These are phyloP conservation scores for Cordia subcordata DNA, from an alignment of 257 asterid genomes.

Conservation along the genomic window DNA sequence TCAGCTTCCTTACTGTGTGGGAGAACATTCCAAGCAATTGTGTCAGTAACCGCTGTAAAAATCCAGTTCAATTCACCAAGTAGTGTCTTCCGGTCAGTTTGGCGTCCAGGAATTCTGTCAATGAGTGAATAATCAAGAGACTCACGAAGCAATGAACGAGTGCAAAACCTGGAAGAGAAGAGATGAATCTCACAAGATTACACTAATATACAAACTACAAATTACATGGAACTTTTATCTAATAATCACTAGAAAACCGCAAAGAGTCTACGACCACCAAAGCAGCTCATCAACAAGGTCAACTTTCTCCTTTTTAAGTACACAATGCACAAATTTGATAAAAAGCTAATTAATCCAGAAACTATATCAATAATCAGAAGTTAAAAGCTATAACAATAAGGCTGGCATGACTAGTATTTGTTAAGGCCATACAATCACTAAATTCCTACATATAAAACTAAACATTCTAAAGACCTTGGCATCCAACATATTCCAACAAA, in stretches of 20 bases:
- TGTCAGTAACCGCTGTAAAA: constrained; percentile 86
- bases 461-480: too few relatives aligned
- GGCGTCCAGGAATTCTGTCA: constrained; percentile 90
- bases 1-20: constrained; percentile 60
- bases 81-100: constrained; percentile 83
- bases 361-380: too few relatives aligned
- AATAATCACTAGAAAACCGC: not conserved
- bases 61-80: constrained; percentile 93
- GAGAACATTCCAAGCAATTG: constrained; percentile 90
- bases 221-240: not conserved
- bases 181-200: not conserved
- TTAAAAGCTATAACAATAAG: too few relatives aligned
- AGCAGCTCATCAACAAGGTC: too few relatives aligned
- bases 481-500: too few relatives aligned
- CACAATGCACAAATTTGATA: too few relatives aligned
- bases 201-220: not conserved
- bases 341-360: too few relatives aligned
- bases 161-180: constrained; percentile 48
- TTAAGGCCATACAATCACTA: too few relatives aligned
- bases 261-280: not conserved
- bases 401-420: too few relatives aligned
- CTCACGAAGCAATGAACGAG: constrained; percentile 70
- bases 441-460: too few relatives aligned
- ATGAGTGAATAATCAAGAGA: constrained; percentile 67
- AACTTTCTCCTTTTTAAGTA: too few relatives aligned